phyloP scores from a whole-genome alignment of 116 monocot genomes.

The Iris pallida region DNA sequence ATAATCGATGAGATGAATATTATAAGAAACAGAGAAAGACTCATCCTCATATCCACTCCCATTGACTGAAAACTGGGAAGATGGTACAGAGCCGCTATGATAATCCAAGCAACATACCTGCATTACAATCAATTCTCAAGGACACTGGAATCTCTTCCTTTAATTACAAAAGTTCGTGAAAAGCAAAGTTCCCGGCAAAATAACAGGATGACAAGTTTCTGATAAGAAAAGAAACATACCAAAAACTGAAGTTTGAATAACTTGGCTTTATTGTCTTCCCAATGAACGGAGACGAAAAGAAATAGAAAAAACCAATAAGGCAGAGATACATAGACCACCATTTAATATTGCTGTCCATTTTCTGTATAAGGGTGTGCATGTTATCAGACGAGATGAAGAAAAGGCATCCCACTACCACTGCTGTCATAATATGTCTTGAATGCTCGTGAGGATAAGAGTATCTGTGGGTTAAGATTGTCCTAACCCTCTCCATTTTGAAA shows the following conservation, averaged over 20 bases:
- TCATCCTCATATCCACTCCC: conserved; percentile 59
- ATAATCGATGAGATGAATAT: conserved; percentile 43
- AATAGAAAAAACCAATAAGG: conserved; percentile 48
- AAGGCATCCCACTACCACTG: conserved; percentile 34
- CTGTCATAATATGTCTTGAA: conserved; percentile 38
- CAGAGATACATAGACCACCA: conserved; percentile 58
- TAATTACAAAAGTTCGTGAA: background rate
- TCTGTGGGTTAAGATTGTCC: conserved; percentile 29
- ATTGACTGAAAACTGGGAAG: conserved; percentile 44
- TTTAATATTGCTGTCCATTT: conserved; percentile 43
- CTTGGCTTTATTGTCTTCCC: conserved; percentile 46
- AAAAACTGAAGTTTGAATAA: conserved; percentile 47
- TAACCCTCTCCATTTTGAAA: conserved; percentile 29
- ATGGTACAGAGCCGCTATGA: conserved; percentile 26
- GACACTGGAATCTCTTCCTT: background rate
- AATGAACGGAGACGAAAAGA: conserved; percentile 47
- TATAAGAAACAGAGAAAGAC: conserved; percentile 42
- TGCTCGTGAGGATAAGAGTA: conserved; percentile 53
- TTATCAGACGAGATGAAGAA: conserved; percentile 50
- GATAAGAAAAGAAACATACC: conserved; percentile 21
- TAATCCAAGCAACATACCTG: conserved; percentile 57
- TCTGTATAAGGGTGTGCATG: conserved; percentile 43
- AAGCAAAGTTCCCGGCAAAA: conserved; percentile 1
- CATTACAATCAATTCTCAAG: conserved; percentile 8
- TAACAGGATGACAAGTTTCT: background rate